Base-by-base conservation (phyloP, 1,284 basidiomycete species). In the Schizopora paradoxa region DNA sequence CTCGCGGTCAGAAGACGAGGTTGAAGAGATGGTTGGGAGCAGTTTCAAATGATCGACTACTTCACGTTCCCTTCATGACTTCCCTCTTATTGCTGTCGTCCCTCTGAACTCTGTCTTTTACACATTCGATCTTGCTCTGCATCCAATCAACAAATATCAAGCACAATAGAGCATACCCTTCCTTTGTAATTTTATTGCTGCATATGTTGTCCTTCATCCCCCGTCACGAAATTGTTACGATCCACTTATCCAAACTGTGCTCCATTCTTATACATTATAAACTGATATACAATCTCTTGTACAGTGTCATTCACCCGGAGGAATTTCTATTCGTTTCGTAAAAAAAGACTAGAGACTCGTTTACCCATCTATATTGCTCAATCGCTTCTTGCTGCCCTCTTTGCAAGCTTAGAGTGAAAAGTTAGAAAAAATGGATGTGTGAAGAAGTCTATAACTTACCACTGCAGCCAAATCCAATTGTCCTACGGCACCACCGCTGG, bases 381-480 rank as follows among this genome's bases (percentile, higher is more conserved):
- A 13, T 14, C 10, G 16, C 34, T 29, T 6, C 19, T 38, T 38
- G 5, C 83, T 2, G 84, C 84, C 16, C 85, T 76, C 59, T 70
- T 84, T 8, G 84, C 83, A 51, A 87, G 62, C 84, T 87, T 41
- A 4, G 41, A 44, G 38, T 25, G 8, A n/a, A 28, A 6, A 45
- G 51, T 23, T 56, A n/a, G n/a, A n/a, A 47, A 16, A 37, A 5
- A 18, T 8, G n/a, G 41, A 16, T 35, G 38, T 23, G 29, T 54
- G 31, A 61, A 42, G 3, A 27, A 3, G n/a, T 14, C 36, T 33
- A 49, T 26, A 41, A 73, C 82, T 68, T 56, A 87, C 85, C 42
- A 73, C 79, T 54, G 89, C 87, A 51, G 89, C 88, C 54, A 93
- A 67, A 66, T 91, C 90, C 66, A 91, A 58, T 61, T 91, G 88